These are phyloP conservation scores for Brassica cretica DNA, from an alignment of 345 rosid species.

Conservation along the genomic window DNA sequence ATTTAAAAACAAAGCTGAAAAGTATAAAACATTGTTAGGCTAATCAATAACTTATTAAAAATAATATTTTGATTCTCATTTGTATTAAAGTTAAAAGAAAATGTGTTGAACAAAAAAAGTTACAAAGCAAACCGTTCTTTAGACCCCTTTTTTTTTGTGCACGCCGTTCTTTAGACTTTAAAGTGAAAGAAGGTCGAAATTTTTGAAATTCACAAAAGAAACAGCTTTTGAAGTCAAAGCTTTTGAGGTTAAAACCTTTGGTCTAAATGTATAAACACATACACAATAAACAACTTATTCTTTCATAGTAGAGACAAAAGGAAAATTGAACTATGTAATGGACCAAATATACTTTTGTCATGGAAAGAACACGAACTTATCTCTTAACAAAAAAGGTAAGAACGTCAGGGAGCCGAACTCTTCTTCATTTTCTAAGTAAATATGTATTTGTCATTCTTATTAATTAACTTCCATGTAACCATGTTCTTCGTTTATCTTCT, in stretches of 20 bases:
- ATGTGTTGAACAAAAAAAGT: background rate
- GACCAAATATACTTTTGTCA: constrained; percentile 28
- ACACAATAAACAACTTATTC: constrained; percentile 7
- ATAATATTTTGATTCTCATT: background rate
- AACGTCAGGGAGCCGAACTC: constrained; percentile 1
- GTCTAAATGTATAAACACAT: background rate
- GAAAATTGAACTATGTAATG: constrained; percentile 27
- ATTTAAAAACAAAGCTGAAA: background rate
- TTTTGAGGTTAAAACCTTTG: constrained; percentile 37
- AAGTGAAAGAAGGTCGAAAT: constrained; percentile 37
- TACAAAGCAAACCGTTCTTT: constrained; percentile 24
- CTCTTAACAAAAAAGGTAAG: constrained; percentile 25
- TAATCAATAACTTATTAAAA: background rate
- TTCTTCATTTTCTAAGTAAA: constrained; percentile 22
- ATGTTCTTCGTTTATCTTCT: constrained; percentile 2
- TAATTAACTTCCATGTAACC: background rate
- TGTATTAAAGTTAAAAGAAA: background rate
- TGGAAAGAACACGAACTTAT: constrained; percentile 23
- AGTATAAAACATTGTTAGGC: background rate
- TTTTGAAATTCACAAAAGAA: constrained; percentile 30
- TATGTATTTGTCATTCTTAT: constrained; percentile 3
- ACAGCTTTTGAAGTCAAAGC: constrained; percentile 52
- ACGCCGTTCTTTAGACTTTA: constrained; percentile 27
- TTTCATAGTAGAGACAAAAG: constrained; percentile 33
- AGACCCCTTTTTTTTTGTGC: constrained; percentile 11